Conservation (phyloP, 164 flowering plant species). For the Chimonanthus praecox region DNA sequence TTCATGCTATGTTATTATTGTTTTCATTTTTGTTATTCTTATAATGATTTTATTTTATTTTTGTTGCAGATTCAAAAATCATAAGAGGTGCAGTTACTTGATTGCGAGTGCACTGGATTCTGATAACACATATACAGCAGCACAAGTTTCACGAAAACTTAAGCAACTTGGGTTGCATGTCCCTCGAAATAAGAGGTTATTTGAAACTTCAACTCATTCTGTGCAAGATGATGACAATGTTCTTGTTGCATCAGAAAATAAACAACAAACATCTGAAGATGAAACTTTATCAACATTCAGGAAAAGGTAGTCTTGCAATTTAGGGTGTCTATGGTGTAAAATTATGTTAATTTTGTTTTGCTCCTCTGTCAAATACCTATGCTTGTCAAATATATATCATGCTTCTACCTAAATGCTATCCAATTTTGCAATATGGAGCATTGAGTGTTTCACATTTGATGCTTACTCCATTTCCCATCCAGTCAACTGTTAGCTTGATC, state of each 20-base stretch:
- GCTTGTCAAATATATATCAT: neutral
- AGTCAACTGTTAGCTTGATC: neutral
- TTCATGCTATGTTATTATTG: neutral
- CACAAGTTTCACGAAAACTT: constrained; percentile 68
- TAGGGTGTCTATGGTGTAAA: neutral
- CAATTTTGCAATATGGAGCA: too few relatives aligned
- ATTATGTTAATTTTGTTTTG: neutral
- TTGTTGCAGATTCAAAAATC: constrained; percentile 41
- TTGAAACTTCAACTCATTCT: constrained; percentile 18
- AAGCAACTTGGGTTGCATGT: constrained; percentile 69
- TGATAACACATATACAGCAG: constrained; percentile 47
- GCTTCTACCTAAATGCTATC: neutral
- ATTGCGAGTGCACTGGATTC: constrained; percentile 78
- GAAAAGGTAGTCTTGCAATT: constrained; percentile 24
- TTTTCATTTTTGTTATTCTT: too few relatives aligned
- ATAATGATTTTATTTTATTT: too few relatives aligned
- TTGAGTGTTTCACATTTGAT: too few relatives aligned
- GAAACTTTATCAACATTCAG: constrained; percentile 47
- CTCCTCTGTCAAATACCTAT: too few relatives aligned
- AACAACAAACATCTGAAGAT: constrained; percentile 41
- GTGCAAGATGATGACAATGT: constrained; percentile 32
- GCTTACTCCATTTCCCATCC: too few relatives aligned
- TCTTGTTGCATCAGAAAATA: constrained; percentile 16
- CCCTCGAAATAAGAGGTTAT: constrained; percentile 33
- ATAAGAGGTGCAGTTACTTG: constrained; percentile 70